A percentile compares a stretch with the other conserved stretches of the same genome.
Evolutionary conservation across 2,329 filamentous ascomycete genomes (phyloP).

Genomic region (Fusarium sp.): DNA sequence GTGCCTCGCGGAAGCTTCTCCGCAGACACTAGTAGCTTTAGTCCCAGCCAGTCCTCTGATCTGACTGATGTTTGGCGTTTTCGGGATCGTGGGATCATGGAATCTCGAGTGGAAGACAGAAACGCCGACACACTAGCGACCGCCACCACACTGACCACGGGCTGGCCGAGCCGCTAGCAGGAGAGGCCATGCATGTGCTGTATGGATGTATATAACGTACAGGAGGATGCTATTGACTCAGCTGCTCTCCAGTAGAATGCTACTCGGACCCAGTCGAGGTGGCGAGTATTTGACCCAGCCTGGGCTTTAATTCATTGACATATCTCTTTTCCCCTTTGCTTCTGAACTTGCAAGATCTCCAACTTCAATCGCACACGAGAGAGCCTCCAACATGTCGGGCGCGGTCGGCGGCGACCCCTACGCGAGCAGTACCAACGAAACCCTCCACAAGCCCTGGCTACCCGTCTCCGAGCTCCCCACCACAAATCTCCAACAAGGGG

Average conservation of each 20-base stretch:
- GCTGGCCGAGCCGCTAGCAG: not conserved
- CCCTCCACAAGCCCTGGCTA: constrained; percentile 20
- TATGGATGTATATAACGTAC: not conserved
- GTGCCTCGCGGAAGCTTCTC: not conserved
- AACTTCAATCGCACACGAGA: not conserved
- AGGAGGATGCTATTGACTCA: not conserved
- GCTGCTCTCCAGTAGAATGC: not conserved
- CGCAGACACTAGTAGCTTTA: not conserved
- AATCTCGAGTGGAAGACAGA: not conserved
- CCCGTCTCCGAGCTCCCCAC: constrained; percentile 26
- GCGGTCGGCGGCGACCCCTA: not conserved
- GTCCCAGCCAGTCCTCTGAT: not conserved
- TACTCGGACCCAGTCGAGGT: not conserved
- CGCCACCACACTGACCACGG: not conserved
- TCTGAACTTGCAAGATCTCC: not conserved
- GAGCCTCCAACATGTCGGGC: not conserved
- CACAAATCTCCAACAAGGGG: constrained; percentile 31
- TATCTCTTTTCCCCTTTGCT: not conserved
- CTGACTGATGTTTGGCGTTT: not conserved
- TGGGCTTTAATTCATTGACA: not conserved
- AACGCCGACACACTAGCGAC: not conserved
- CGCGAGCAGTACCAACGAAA: not conserved
- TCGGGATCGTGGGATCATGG: not conserved
- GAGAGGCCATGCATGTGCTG: not conserved
- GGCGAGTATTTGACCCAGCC: not conserved